Percentiles rank a stretch among this genome's conserved stretches.
Evolutionary conservation across 352 stramenopile genomes (phyloP).

Genomic region (Phytophthora palmivora): DNA sequence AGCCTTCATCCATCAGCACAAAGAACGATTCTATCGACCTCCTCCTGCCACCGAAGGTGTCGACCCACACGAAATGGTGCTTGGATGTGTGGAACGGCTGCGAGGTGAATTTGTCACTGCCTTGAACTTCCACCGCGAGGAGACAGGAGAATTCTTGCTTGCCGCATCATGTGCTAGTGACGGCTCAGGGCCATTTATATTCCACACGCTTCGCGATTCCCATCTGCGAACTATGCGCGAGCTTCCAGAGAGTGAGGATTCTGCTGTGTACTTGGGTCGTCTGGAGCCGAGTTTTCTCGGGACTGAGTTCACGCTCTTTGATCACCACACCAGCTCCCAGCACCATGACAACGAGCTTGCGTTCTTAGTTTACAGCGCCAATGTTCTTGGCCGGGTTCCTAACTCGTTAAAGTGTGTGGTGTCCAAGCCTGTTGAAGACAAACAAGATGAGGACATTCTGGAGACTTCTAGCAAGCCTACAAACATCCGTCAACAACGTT

Average conservation of each 20-base stretch:
- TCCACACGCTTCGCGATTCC: slow-evolving; percentile 84
- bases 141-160: slow-evolving; percentile 82
- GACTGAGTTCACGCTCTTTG: slow-evolving; percentile 85
- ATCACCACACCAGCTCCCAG: slow-evolving; percentile 63
- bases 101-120: slow-evolving; percentile 80
- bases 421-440: slow-evolving; percentile 26
- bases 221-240: slow-evolving; percentile 76
- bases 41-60: slow-evolving; percentile 16
- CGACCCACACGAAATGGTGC: slow-evolving; percentile 47
- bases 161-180: slow-evolving; percentile 77
- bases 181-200: slow-evolving; percentile 75
- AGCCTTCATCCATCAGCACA: slow-evolving; percentile 83
- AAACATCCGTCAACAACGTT: slow-evolving; percentile 26
- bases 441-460: slow-evolving; percentile 16
- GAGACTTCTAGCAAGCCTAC: slow-evolving; percentile 11
- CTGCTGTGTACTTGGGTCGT: slow-evolving; percentile 79
- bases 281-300: slow-evolving; percentile 85
- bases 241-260: slow-evolving; percentile 79
- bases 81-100: slow-evolving; percentile 77
- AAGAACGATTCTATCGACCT: slow-evolving; percentile 72
- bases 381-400: slow-evolving; percentile 79
- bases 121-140: slow-evolving; percentile 85
- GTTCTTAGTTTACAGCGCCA: slow-evolving; percentile 81
- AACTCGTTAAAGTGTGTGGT: slow-evolving; percentile 75
- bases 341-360: slow-evolving; percentile 70